Evolutionary conservation across 2,329 filamentous ascomycete genomes (phyloP).

Genomic region (Fusarium multiceps): DNA sequence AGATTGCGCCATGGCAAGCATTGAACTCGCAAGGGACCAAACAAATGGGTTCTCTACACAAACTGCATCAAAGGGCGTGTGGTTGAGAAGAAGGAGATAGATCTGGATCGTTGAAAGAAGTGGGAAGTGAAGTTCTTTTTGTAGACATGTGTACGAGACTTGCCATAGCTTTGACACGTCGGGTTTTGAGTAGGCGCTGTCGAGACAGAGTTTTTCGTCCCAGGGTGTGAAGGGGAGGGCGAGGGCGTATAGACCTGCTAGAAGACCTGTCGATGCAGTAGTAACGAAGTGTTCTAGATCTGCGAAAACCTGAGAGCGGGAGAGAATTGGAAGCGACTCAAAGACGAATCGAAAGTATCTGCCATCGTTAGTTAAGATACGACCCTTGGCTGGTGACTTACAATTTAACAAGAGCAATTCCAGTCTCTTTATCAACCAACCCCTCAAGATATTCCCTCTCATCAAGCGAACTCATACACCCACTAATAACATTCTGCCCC

Average conservation of each 20-base stretch:
- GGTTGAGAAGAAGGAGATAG: neutral
- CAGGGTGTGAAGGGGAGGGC: constrained; percentile 6
- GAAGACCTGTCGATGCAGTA: neutral
- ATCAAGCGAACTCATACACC: neutral
- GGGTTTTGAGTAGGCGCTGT: constrained; percentile 1
- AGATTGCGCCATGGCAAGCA: constrained; percentile 7
- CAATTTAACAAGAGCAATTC: neutral
- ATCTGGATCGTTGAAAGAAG: neutral
- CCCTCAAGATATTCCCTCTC: neutral
- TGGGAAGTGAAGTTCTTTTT: constrained; percentile 3
- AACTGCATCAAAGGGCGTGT: neutral
- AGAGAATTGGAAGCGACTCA: neutral
- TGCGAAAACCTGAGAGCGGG: neutral
- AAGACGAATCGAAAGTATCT: constrained; percentile 7
- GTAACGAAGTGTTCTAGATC: neutral
- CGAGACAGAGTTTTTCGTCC: constrained; percentile 12
- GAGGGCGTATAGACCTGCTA: constrained; percentile 1
- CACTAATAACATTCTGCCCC: neutral
- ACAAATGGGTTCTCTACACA: neutral
- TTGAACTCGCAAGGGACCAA: neutral
- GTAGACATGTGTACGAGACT: neutral
- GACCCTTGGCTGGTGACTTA: neutral
- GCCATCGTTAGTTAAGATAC: neutral
- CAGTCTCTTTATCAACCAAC: constrained; percentile 1
- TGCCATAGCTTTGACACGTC: neutral